Percentiles rank a stretch among this genome's conserved stretches.
Conservation (phyloP, 331 rosid species). For the Dryas integrifolia region DNA sequence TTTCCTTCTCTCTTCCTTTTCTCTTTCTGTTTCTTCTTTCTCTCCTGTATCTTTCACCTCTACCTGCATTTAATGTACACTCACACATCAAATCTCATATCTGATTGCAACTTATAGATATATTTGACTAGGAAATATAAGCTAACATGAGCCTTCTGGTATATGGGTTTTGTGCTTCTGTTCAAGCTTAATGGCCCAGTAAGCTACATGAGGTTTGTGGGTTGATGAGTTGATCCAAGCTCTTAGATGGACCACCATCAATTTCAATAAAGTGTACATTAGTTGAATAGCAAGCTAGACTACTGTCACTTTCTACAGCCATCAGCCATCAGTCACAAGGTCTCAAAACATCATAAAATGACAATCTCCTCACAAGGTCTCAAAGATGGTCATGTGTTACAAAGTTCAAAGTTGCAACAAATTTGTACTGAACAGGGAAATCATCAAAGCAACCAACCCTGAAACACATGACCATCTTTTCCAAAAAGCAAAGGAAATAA, state of each 20-base stretch:
- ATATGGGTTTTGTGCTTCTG: neutral
- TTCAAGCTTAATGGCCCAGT: neutral
- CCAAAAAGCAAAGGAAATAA: constrained; percentile 37
- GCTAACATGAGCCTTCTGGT: constrained; percentile 9
- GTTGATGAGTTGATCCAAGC: constrained; percentile 1
- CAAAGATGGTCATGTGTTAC: neutral
- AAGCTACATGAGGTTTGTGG: neutral
- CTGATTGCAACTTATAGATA: constrained; percentile 7
- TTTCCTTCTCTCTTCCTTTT: constrained; percentile 39
- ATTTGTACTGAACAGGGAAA: constrained; percentile 8
- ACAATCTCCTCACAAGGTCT: neutral
- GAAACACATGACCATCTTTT: constrained; percentile 34
- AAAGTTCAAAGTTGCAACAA: neutral
- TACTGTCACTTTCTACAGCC: constrained; percentile 19
- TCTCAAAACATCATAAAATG: neutral
- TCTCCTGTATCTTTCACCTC: constrained; percentile 52
- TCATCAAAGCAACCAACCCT: constrained; percentile 22
- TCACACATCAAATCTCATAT: constrained; percentile 35
- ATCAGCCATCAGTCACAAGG: constrained; percentile 17
- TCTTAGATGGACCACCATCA: neutral
- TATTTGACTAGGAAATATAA: neutral
- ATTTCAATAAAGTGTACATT: neutral
- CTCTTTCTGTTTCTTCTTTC: constrained; percentile 43
- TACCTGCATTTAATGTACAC: constrained; percentile 54
- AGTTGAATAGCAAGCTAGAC: neutral